phyloP scores from a whole-genome alignment of 371 early-diverging fungal genomes.

The Syncephalastrum monosporum region DNA sequence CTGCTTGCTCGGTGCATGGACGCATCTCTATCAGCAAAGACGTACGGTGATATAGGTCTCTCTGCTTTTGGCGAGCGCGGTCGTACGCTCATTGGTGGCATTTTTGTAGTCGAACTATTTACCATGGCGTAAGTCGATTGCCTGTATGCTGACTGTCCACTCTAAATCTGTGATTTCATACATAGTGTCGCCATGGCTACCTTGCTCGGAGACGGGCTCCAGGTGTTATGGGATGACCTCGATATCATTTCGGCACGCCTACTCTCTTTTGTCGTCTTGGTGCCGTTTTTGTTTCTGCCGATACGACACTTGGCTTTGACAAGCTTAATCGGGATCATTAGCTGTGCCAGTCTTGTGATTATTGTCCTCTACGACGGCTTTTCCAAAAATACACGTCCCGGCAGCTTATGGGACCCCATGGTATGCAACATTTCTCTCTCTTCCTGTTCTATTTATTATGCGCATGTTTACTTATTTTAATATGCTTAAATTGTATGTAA shows the following conservation, averaged over 20 bases:
- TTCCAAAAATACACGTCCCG: conserved; percentile 45
- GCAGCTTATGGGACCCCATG: conserved; percentile 56
- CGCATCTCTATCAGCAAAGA: conserved; percentile 23
- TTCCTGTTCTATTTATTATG: conserved; percentile 7
- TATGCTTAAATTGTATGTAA: conserved; percentile 6
- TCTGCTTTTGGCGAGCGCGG: conserved; percentile 61
- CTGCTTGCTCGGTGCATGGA: conserved; percentile 39
- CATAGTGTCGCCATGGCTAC: conserved; percentile 36
- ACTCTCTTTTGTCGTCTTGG: conserved; percentile 12
- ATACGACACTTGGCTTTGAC: conserved; percentile 44
- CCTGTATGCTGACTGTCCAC: neutral
- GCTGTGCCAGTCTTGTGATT: conserved; percentile 32
- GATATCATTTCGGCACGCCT: conserved; percentile 13
- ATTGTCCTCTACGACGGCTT: conserved; percentile 50
- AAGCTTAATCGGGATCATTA: conserved; percentile 49
- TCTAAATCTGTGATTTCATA: neutral
- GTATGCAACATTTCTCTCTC: conserved; percentile 19
- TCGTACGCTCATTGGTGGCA: conserved; percentile 33
- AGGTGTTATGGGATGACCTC: conserved; percentile 24
- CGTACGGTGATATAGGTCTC: conserved; percentile 67
- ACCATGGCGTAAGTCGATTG: conserved; percentile 41
- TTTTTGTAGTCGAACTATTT: conserved; percentile 67
- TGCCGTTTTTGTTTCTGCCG: conserved; percentile 35
- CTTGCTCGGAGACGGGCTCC: conserved; percentile 37
- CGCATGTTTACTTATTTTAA: neutral